Percentiles rank a stretch among this genome's conserved stretches.
Conservation (phyloP, 805 yeast genomes). For the Ogataea methanolica region DNA sequence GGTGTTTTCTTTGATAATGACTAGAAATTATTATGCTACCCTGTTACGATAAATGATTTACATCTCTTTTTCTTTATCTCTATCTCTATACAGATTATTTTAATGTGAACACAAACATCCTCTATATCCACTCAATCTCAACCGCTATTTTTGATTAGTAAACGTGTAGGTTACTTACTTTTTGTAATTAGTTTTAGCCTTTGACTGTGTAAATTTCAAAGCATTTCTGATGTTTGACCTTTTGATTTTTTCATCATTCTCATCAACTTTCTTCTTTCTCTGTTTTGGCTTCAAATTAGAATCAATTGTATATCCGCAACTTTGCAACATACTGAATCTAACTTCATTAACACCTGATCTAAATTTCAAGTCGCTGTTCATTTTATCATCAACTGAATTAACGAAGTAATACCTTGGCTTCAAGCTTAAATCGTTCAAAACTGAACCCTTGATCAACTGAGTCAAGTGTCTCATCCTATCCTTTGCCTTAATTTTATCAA, state of each 20-base stretch:
- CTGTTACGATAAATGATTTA: no score
- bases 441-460: conserved; percentile 33
- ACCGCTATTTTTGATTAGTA: no score
- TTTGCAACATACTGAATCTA: conserved; percentile 45
- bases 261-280: conserved; percentile 8
- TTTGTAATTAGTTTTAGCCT: neutral
- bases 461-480: conserved; percentile 33
- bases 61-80: no score
- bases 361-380: conserved; percentile 14
- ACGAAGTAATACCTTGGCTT: conserved; percentile 43
- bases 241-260: conserved; percentile 9
- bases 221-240: conserved; percentile 11
- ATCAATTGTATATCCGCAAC: conserved; percentile 38
- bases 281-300: conserved; percentile 9
- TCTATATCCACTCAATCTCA: neutral
- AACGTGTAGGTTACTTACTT: neutral
- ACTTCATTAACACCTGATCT: conserved; percentile 54
- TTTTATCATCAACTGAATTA: conserved; percentile 37
- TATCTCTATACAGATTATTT: neutral
- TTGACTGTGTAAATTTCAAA: conserved; percentile 3
- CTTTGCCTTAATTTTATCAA: conserved; percentile 48
- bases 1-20: conserved; percentile 41
- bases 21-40: no score
- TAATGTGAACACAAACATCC: neutral
- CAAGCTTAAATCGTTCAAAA: conserved; percentile 37